Base-by-base conservation (phyloP, 805 yeast species). In the Saccharomyces eubayanus region DNA sequence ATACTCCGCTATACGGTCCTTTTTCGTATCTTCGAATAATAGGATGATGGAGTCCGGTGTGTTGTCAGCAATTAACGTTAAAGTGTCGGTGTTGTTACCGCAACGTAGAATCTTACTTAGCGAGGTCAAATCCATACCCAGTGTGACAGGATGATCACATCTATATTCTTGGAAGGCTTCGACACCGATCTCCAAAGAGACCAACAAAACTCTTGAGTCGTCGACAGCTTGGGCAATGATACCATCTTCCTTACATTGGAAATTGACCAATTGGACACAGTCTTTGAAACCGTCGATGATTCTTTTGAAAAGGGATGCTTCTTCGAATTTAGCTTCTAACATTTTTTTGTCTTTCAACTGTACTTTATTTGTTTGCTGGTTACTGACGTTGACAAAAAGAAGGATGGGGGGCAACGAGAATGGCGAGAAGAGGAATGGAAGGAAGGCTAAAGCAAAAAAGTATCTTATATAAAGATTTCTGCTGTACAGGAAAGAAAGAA, bases 321-420 rank as follows among this genome's bases (percentile, higher is more conserved):
- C 91, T 64, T 87, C 92, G 63, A 94, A 88, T 77, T 90, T 91
- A 62, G 96, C 98, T 82, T 94, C 99, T 76, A 94, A 83, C 98
- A 94, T 94, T 60, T 43, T 70, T 48, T 30, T 20, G 12, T 29
- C 46, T 29, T 50, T n/a, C 29, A 10, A 10, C 16, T 31, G 27
- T 47, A 27, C 46, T 40, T 31, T 11, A 16, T n/a, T 11, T 43
- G 50, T 2, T 21, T 29, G 50, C 28, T 28, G 47, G 12, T 47
- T 46, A 47, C 21, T 36, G 40, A 27, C 51, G 41, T 36, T 6
- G 43, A 11, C 47, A 10, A 16, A 28, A 28, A 40, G 12, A 45
- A 16, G 46, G 47, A 46, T 2, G 28, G 14, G 29, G 36, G 29
- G 16, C 31, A 47, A 12, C 14, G 50, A 27, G 20, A 31, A 9